Conservation (phyloP, 116 monocot species). For the Iris pallida region DNA sequence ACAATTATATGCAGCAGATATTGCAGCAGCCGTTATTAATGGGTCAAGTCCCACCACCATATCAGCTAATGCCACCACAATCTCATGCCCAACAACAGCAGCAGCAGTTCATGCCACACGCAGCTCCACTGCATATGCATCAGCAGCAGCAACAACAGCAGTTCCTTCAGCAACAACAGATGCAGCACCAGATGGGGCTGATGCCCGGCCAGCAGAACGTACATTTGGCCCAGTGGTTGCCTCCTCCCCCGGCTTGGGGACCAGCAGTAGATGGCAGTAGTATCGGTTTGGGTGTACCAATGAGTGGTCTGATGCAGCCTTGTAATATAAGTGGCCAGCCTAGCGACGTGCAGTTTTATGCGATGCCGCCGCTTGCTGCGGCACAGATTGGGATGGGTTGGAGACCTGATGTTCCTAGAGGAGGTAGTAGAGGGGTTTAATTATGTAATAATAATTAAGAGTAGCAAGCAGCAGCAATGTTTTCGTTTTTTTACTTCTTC, state of each 20-base stretch:
- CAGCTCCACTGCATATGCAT: constrained; percentile 8
- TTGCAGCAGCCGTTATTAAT: background rate
- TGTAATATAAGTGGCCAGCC: constrained; percentile 11
- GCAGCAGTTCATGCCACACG: constrained; percentile 17
- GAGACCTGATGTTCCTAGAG: constrained; percentile 29
- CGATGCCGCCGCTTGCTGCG: constrained; percentile 1
- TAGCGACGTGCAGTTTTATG: constrained; percentile 17
- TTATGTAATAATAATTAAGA: background rate
- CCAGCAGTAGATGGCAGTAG: background rate
- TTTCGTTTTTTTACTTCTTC: background rate
- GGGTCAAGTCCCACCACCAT: background rate
- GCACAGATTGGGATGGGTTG: constrained; percentile 21
- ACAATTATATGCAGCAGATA: constrained; percentile 14
- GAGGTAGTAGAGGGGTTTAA: background rate
- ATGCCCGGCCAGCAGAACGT: constrained; percentile 4
- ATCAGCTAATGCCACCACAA: constrained; percentile 10
- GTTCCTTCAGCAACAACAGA: too few species aligned
- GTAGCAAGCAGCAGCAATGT: background rate
- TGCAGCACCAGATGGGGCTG: constrained; percentile 13
- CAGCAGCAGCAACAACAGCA: constrained; percentile 1
- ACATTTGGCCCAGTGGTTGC: constrained; percentile 14
- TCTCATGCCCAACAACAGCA: background rate
- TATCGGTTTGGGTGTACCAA: too few species aligned
- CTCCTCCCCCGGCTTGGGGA: constrained; percentile 10
- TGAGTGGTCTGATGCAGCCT: constrained; percentile 8